phyloP scores from a whole-genome alignment of 2,329 filamentous ascomycete genomes.

The Aspergillus tubingensis region DNA sequence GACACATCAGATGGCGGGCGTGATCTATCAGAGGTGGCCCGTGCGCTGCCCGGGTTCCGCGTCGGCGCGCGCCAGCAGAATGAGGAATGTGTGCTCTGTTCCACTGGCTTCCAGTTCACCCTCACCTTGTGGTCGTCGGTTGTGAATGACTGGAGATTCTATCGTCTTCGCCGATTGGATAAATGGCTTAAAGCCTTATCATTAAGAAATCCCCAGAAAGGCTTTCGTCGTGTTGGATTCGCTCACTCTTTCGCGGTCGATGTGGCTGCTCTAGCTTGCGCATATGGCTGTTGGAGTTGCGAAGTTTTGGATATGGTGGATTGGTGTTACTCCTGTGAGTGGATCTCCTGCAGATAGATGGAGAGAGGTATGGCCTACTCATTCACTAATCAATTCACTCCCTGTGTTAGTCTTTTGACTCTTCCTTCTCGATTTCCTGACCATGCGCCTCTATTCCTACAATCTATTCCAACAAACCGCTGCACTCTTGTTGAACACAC shows the following conservation, averaged over 20 bases:
- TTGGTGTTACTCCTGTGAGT: constrained; percentile 5
- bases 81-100: background rate
- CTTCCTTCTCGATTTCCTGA: background rate
- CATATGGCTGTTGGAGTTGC: background rate
- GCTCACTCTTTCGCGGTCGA: background rate
- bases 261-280: background rate
- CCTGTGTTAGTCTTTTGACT: background rate
- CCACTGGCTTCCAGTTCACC: no score
- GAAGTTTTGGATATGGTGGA: background rate
- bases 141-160: no score
- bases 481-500: background rate
- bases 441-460: background rate
- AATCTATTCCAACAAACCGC: background rate
- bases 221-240: background rate
- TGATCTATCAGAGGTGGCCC: background rate
- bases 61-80: background rate
- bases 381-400: background rate
- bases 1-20: background rate
- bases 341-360: background rate
- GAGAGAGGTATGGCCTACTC: background rate
- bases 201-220: background rate
- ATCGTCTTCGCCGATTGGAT: background rate
- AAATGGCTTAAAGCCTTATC: background rate
- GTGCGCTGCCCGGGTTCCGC: background rate
- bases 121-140: no score